phyloP scores from a whole-genome alignment of 192 early-diverging fungal genomes.

The Entophlyctis helioformis region DNA sequence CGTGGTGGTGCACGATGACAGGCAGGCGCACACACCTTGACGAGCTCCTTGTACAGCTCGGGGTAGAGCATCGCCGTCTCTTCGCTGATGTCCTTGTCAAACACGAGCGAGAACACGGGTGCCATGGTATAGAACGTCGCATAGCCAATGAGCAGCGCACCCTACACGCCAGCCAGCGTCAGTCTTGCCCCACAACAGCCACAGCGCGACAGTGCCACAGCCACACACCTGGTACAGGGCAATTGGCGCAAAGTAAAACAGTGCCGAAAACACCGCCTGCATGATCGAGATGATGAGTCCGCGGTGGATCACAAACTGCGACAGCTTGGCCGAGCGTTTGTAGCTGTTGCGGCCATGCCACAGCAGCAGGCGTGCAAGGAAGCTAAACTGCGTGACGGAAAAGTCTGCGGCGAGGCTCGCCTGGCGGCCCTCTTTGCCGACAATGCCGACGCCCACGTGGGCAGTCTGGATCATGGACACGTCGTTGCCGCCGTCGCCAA shows the following conservation, averaged over 20 bases:
- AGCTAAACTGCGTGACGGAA: constrained; percentile 78
- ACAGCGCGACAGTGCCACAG: no score
- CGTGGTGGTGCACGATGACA: neutral
- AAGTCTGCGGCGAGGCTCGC: constrained; percentile 92
- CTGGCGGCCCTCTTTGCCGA: constrained; percentile 92
- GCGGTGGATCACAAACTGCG: constrained; percentile 95
- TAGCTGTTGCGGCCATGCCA: constrained; percentile 96
- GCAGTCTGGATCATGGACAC: constrained; percentile 96
- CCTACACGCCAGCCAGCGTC: constrained; percentile 2
- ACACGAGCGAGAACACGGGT: constrained; percentile 88
- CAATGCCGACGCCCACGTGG: constrained; percentile 92
- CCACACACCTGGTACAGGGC: constrained; percentile 83
- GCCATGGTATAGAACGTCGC: constrained; percentile 96
- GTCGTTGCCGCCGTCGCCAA: constrained; percentile 96
- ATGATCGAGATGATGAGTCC: constrained; percentile 95
- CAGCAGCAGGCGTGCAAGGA: constrained; percentile 72
- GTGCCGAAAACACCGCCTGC: constrained; percentile 91
- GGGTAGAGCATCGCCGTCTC: constrained; percentile 85
- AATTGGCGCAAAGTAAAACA: constrained; percentile 97
- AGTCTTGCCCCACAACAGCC: no score
- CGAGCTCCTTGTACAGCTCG: constrained; percentile 88
- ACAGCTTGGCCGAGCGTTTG: constrained; percentile 72
- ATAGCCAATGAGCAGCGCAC: constrained; percentile 70
- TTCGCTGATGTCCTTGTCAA: constrained; percentile 81
- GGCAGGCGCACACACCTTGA: constrained; percentile 43